Base-by-base conservation (phyloP, 169 alveolate genomes). In the Babesia gibsoni region DNA sequence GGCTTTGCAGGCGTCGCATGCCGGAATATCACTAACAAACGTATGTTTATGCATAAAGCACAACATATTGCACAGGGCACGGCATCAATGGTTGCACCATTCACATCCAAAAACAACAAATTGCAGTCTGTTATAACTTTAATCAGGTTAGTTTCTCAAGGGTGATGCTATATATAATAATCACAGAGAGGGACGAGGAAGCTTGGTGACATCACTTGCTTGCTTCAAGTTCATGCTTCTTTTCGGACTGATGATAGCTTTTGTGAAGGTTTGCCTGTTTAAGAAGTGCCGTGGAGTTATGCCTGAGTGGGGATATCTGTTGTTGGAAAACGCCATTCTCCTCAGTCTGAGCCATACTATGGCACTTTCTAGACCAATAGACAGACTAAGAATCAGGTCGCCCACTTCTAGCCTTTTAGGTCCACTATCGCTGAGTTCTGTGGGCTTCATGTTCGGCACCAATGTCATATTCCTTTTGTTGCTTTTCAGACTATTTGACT, bases 1-100 rank as follows among this genome's bases (percentile, higher is more conserved):
- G n/a, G 98, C 98, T 16, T 79, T 94, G 46, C 85, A 94, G 35
- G 93, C 91, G 18, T 91, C 98, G 5, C 97, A 93, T 67, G 95
- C 96, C 2, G 98, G 98, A 5, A 84, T 94, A 39, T 91, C 97
- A n/a, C 69, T 94, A 30, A 93, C 98, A 1, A 84, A 78, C 30
- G 93, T 84, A 18, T 54, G 77, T 63, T 22, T 25, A 8, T 10
- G 33, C 2, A 16, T 8, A 1, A 0, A 12, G 6, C 4, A 25
- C n/a, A 7, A 10, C n/a, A 14, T 5, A 12, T 16, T 36, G 48
- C 46, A 2, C 66, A 65, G 84, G 92, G 90, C 33, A 94, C 91
- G 39, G 91, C 96, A 1, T 93, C 97, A 0, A 88, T 94, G 64
- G 96, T 93, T 5, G 92, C 97, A 6, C 96, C 97, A 3, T 94